phyloP scores from a whole-genome alignment of 108 stramenopile genomes.

The Poteriospumella lacustris region DNA sequence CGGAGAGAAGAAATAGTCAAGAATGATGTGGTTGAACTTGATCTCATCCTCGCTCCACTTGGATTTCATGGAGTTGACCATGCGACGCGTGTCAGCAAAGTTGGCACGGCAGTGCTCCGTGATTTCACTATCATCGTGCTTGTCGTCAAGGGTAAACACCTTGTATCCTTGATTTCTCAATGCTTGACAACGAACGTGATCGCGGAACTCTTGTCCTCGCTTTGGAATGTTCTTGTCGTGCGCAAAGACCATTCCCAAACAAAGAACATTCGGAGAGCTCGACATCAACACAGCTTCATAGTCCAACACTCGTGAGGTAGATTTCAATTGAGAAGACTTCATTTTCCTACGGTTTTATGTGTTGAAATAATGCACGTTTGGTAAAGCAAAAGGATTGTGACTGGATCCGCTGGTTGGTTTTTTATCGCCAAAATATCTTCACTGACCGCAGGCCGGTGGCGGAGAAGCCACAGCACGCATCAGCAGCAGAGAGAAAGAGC shows the following conservation, averaged over 20 bases:
- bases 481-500: too few species aligned
- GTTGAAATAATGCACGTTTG: too few species aligned
- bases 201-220: conserved; percentile 27
- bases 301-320: too few species aligned
- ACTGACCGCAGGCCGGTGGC: too few species aligned
- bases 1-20: conserved; percentile 30
- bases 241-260: conserved; percentile 16
- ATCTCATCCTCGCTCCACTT: background rate
- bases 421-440: too few species aligned
- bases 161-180: background rate
- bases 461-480: too few species aligned
- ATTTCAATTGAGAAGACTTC: too few species aligned
- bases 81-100: conserved; percentile 7
- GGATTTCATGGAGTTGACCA: background rate
- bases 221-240: background rate
- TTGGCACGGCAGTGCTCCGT: background rate
- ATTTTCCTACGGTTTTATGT: too few species aligned
- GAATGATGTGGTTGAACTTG: conserved; percentile 12
- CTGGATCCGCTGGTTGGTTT: too few species aligned
- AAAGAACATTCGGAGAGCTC: conserved; percentile 17
- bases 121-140: conserved; percentile 16
- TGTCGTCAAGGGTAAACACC: conserved; percentile 12
- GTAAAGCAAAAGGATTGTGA: too few species aligned
- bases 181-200: conserved; percentile 23
- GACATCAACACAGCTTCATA: too few species aligned